phyloP scores from a whole-genome alignment of 768 basidiomycete species.

The Hortiboletus campestris region DNA sequence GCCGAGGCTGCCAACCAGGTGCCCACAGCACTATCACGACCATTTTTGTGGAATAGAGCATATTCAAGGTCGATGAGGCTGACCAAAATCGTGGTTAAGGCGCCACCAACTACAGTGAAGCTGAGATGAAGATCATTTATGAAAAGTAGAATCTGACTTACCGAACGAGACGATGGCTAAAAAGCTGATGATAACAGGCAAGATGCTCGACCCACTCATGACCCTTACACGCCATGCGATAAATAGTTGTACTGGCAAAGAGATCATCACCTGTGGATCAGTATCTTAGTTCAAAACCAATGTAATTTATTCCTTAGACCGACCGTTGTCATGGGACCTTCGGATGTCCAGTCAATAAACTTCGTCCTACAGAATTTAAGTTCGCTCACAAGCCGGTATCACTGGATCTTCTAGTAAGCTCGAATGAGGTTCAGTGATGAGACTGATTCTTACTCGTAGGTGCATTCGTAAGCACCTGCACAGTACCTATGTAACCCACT shows the following conservation, averaged over 20 bases:
- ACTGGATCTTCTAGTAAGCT: constrained; percentile 6
- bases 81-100: constrained; percentile 33
- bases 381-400: constrained; percentile 10
- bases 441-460: neutral
- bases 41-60: constrained; percentile 33
- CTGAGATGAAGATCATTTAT: neutral
- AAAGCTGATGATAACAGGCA: constrained; percentile 25
- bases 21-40: constrained; percentile 32
- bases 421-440: constrained; percentile 19
- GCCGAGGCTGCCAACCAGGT: constrained; percentile 44
- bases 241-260: constrained; percentile 44
- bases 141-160: neutral
- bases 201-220: constrained; percentile 29
- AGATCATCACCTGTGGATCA: constrained; percentile 41
- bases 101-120: constrained; percentile 30
- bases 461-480: neutral
- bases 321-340: constrained; percentile 48
- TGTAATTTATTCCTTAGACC: neutral
- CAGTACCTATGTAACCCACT: constrained; percentile 28
- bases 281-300: neutral
- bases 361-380: neutral
- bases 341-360: neutral
- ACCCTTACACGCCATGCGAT: constrained; percentile 44
- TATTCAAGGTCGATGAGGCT: constrained; percentile 32
- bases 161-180: constrained; percentile 8